Conservation (phyloP, 164 flowering plant genomes). For the Aristolochia contorta region DNA sequence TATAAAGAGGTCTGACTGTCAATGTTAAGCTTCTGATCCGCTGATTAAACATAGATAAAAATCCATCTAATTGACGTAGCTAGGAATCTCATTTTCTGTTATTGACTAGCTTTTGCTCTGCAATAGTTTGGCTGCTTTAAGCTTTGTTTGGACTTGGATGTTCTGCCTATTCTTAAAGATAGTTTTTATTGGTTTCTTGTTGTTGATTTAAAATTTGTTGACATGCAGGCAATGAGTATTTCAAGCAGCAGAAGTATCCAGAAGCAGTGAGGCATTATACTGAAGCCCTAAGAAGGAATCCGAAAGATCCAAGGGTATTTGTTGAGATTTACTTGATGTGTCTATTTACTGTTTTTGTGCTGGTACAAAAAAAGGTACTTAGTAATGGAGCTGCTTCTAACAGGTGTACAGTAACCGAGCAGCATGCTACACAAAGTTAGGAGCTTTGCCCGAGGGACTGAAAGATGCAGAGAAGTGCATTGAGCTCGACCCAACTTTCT, state of each 20-base stretch:
- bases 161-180: neutral
- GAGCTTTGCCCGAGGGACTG: constrained; percentile 87
- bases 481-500: constrained; percentile 89
- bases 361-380: neutral
- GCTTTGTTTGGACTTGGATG: neutral
- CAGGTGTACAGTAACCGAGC: constrained; percentile 97
- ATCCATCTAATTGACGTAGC: no score
- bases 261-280: constrained; percentile 90
- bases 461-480: constrained; percentile 98
- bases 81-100: no score
- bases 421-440: constrained; percentile 90
- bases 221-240: constrained; percentile 67
- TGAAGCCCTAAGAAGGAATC: constrained; percentile 84
- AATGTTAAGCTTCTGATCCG: no score
- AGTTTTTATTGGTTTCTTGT: no score
- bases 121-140: neutral
- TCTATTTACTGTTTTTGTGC: neutral
- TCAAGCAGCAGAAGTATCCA: constrained; percentile 86
- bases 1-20: no score
- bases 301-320: constrained; percentile 69
- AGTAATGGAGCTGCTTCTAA: neutral
- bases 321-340: neutral
- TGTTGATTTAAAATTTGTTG: neutral
- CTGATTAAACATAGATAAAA: no score
- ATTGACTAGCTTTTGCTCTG: no score